These are phyloP conservation scores for Anisodus acutangulus DNA, from an alignment of 257 asterid genomes.

Conservation along the genomic window DNA sequence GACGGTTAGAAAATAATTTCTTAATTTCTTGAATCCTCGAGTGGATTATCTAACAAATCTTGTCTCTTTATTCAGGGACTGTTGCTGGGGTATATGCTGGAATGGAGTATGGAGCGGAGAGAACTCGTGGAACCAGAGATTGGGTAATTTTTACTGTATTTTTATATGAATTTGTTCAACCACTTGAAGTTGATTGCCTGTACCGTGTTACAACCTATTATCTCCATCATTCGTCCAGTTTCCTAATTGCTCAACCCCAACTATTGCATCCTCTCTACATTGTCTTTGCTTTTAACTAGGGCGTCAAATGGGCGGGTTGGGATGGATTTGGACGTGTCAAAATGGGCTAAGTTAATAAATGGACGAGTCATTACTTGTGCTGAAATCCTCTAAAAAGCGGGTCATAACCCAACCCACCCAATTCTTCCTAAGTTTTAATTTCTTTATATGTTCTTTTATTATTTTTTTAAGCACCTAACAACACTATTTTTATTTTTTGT, in stretches of 20 bases:
- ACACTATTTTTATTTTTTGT: no score
- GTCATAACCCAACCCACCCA: no score
- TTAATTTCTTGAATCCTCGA: not conserved
- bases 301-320: no score
- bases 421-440: no score
- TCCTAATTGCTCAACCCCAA: not conserved
- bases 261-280: not conserved
- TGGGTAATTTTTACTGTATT: conserved; percentile 61
- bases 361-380: no score
- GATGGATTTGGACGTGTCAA: no score
- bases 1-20: not conserved
- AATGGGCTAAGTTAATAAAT: no score
- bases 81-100: conserved; percentile 83
- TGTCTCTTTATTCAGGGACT: conserved; percentile 56
- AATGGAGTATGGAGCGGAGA: conserved; percentile 67
- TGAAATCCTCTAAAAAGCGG: no score
- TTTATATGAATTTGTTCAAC: not conserved
- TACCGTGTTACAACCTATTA: not conserved
- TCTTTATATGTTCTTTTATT: no score
- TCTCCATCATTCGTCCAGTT: not conserved
- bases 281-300: not conserved
- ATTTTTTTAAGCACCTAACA: no score
- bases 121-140: conserved; percentile 74
- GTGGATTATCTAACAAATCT: not conserved
- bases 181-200: not conserved